phyloP scores from a whole-genome alignment of 306 rosid species.

The Vicia sativa region DNA sequence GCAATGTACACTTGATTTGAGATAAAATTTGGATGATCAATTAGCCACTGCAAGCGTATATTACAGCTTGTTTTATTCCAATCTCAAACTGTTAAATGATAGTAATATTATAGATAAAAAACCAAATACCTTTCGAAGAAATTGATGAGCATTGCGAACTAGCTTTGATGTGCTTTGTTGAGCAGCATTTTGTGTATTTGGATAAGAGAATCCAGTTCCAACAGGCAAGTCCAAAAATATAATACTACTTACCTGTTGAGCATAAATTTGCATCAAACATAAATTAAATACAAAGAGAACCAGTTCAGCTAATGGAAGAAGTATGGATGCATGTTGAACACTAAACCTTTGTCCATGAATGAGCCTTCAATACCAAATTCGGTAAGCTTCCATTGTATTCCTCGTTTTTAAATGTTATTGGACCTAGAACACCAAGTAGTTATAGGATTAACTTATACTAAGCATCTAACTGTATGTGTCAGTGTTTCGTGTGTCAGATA shows the following conservation, averaged over 20 bases:
- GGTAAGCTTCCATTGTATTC: slow-evolving; percentile 12
- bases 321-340: background rate
- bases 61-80: background rate
- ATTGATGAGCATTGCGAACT: slow-evolving; percentile 11
- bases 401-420: background rate
- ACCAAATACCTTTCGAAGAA: slow-evolving; percentile 9
- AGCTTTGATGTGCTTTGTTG: background rate
- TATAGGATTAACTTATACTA: no score
- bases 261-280: background rate
- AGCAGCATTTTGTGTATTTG: slow-evolving; percentile 10
- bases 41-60: slow-evolving; percentile 54
- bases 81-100: background rate
- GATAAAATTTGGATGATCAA: slow-evolving; percentile 29
- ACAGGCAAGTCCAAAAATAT: slow-evolving; percentile 22
- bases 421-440: slow-evolving; percentile 3
- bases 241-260: slow-evolving; percentile 11
- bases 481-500: background rate
- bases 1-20: slow-evolving; percentile 52
- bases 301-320: no score
- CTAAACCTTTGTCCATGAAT: slow-evolving; percentile 29
- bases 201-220: slow-evolving; percentile 21
- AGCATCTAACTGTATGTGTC: no score
- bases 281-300: background rate
- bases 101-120: background rate
- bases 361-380: background rate